Conservation (phyloP, 176 grass and related monocot genomes). For the Tillandsia fasciculata region DNA sequence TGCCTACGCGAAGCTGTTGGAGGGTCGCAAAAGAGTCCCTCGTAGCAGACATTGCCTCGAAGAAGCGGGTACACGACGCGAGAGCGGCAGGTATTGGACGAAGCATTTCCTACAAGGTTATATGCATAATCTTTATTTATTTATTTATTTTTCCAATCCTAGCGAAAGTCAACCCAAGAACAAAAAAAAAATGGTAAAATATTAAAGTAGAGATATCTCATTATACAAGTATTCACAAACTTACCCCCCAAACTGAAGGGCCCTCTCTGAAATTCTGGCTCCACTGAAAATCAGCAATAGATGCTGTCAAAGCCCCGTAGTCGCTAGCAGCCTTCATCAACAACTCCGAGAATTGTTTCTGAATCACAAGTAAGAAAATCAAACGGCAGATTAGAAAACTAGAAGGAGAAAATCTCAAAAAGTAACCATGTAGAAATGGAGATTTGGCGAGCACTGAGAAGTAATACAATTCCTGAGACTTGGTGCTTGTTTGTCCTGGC, state of each 20-base stretch:
- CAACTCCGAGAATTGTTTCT: conserved; percentile 99
- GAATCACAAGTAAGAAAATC: conserved; percentile 20
- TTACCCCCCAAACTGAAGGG: conserved; percentile 93
- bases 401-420: neutral
- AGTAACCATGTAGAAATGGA: too few species aligned
- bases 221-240: conserved; percentile 3
- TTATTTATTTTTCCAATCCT: too few species aligned
- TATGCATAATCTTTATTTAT: neutral
- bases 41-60: conserved; percentile 98
- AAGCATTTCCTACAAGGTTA: conserved; percentile 75
- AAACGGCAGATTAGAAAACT: conserved; percentile 7
- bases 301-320: conserved; percentile 78
- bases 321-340: conserved; percentile 95
- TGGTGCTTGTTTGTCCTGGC: too few species aligned
- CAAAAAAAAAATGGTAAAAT: too few species aligned
- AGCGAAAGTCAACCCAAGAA: too few species aligned
- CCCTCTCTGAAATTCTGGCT: conserved; percentile 96
- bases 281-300: conserved; percentile 93
- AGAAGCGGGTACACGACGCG: conserved; percentile 95
- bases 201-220: neutral
- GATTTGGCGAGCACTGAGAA: too few species aligned
- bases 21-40: conserved; percentile 91
- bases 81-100: conserved; percentile 84
- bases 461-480: too few species aligned
- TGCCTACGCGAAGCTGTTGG: conserved; percentile 57